A percentile compares a stretch with the other conserved stretches of the same genome.
phyloP scores from a whole-genome alignment of 225 moss, liverwort and hornwort species.

The Ulota crispa region DNA sequence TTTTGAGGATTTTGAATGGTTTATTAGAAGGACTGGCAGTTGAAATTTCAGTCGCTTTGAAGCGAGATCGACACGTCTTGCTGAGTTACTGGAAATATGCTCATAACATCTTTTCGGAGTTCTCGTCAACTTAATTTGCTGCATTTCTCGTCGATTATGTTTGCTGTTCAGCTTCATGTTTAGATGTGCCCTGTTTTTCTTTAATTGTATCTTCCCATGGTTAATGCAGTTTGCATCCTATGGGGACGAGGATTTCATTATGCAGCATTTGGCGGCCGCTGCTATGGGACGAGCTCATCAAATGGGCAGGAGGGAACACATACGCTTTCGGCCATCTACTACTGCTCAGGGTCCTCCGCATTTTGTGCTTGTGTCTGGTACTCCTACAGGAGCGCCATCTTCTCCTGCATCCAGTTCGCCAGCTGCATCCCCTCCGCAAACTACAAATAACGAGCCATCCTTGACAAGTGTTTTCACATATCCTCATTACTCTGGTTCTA shows the following conservation, averaged over 20 bases:
- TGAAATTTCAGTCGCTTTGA: neutral
- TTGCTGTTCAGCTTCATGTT: constrained; percentile 18
- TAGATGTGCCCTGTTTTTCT: constrained; percentile 26
- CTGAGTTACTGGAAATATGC: neutral
- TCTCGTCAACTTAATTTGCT: neutral
- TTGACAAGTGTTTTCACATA: constrained; percentile 47
- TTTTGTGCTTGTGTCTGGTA: constrained; percentile 51
- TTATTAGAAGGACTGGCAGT: neutral
- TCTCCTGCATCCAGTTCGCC: constrained; percentile 53
- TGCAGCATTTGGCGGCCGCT: constrained; percentile 67
- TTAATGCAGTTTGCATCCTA: constrained; percentile 60
- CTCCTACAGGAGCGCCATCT: constrained; percentile 48
- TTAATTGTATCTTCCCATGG: constrained; percentile 40
- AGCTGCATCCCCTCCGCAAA: constrained; percentile 46
- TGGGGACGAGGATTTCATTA: constrained; percentile 68
- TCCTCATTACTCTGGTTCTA: constrained; percentile 39
- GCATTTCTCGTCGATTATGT: neutral
- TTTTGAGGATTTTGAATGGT: neutral
- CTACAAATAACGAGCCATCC: constrained; percentile 39
- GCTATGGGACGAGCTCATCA: constrained; percentile 64
- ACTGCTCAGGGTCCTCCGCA: constrained; percentile 48
- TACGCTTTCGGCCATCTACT: constrained; percentile 52
- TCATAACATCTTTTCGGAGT: neutral
- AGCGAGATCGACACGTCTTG: neutral
- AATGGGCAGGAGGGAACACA: constrained; percentile 54